Evolutionary conservation across 257 asterid species (phyloP), one percentile per base, ranked within the genome.

Genomic region (Marsdenia floribunda): DNA sequence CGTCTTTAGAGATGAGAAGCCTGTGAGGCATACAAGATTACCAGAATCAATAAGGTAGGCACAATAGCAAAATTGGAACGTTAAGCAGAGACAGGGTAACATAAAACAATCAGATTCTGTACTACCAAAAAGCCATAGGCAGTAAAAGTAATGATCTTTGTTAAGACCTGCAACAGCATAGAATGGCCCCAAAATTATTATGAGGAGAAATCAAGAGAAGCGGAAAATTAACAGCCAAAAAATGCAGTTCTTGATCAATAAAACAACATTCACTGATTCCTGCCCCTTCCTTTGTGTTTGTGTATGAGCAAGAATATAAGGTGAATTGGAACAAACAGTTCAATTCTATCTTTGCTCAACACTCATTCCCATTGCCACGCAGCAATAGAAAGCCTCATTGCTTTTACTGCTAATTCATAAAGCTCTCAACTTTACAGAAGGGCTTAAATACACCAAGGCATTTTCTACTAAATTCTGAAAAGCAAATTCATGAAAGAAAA

Each of bases 1-100:
- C 21, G 88, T 87, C 84, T 88, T 93, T 73, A 90, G 77, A 13
- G 91, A 87, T 6, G 98, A 87, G 78, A 83, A 86, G 15, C 81
- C 98, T 91, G 71, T 37, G 69, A 78, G 46, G 44, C 72, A 75
- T 26, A 67, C 66, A 38, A 12, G 22, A 66, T 42, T 59, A 42
- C 59, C 7, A 33, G 44, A 55, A 78, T 49, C 69, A 69, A 66
- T 24, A 79, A 22, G 29, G 61, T 35, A 22, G 50, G 10, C 58
- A 21, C 60, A 52, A 60, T 10, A 37, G 57, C 42, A 52, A 26
- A 68, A 1, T 33, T 7, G 12, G 22, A 1, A 35, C 33, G 46
- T 29, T 29, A 29, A 29, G 33, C 33, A 26, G 29, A 60, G 12
- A 11, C 11, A 60, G 67, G 3, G 12, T 33, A 58, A 33, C 21